Evolutionary conservation across 2,329 filamentous ascomycete genomes (phyloP).

Genomic region (Ilyonectria sp.): DNA sequence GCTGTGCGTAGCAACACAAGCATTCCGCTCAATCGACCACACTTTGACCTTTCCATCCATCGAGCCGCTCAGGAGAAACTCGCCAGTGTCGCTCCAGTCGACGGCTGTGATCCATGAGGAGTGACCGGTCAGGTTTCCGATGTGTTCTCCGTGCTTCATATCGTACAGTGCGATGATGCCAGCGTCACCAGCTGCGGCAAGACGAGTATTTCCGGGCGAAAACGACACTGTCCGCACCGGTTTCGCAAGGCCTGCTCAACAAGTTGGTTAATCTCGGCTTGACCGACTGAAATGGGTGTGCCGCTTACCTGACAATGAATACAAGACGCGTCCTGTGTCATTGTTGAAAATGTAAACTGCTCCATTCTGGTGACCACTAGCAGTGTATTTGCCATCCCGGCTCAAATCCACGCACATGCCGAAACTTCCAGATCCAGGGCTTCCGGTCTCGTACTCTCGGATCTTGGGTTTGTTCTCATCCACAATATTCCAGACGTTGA

Average conservation of each 20-base stretch:
- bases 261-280: constrained; percentile 26
- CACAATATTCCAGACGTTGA: constrained; percentile 88
- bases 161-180: constrained; percentile 93
- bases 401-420: constrained; percentile 89
- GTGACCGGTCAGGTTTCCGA: constrained; percentile 86
- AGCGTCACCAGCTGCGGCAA: constrained; percentile 93
- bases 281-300: background rate
- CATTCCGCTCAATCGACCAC: constrained; percentile 88
- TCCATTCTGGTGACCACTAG: constrained; percentile 93
- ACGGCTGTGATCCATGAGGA: constrained; percentile 90
- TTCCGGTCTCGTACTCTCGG: constrained; percentile 85
- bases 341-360: constrained; percentile 97
- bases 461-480: constrained; percentile 74
- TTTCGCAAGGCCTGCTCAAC: constrained; percentile 79
- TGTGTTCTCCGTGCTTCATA: constrained; percentile 91
- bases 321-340: constrained; percentile 85
- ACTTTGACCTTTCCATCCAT: constrained; percentile 97
- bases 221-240: constrained; percentile 90
- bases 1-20: constrained; percentile 93
- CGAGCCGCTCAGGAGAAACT: constrained; percentile 89
- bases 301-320: constrained; percentile 83
- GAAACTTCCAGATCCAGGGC: constrained; percentile 84
- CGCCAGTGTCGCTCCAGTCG: constrained; percentile 94
- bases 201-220: constrained; percentile 85
- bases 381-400: constrained; percentile 85